A percentile compares a stretch with the other conserved stretches of the same genome.
These are phyloP conservation scores for Mycena vitilis DNA, from an alignment of 768 basidiomycete genomes.

Conservation along the genomic window DNA sequence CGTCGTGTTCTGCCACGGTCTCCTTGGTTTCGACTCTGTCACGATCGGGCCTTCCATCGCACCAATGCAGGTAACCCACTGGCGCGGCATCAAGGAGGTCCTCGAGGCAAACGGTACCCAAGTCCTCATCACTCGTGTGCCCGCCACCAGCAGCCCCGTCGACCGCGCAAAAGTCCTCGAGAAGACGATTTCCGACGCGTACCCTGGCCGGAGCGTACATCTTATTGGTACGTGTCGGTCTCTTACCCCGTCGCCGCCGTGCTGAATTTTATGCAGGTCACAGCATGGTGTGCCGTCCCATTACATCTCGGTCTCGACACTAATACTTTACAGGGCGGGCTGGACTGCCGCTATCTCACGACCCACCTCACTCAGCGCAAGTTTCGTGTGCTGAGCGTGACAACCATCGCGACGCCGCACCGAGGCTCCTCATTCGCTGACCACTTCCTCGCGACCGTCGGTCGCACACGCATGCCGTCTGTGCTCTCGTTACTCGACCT, in stretches of 20 bases:
- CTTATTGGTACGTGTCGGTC: constrained; percentile 69
- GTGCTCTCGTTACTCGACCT: constrained; percentile 82
- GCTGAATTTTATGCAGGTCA: constrained; percentile 63
- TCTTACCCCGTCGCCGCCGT: constrained; percentile 20
- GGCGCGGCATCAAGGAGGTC: constrained; percentile 96
- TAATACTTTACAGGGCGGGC: constrained; percentile 71
- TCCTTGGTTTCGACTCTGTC: constrained; percentile 90
- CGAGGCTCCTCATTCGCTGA: constrained; percentile 94
- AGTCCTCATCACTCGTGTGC: constrained; percentile 93
- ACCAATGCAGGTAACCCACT: constrained; percentile 90
- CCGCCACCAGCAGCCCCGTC: constrained; percentile 88
- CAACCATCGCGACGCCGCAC: constrained; percentile 96
- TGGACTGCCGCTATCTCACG: constrained; percentile 93
- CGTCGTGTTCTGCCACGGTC: constrained; percentile 94
- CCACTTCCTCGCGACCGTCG: constrained; percentile 84
- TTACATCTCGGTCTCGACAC: constrained; percentile 25
- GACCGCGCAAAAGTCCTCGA: constrained; percentile 94
- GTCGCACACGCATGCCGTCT: constrained; percentile 72
- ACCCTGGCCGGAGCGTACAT: constrained; percentile 88
- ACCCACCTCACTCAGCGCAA: constrained; percentile 78
- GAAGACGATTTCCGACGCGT: constrained; percentile 80
- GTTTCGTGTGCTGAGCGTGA: constrained; percentile 87
- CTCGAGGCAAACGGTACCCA: constrained; percentile 89
- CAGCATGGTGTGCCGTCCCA: constrained; percentile 64
- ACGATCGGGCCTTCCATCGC: constrained; percentile 82